phyloP scores from a whole-genome alignment of 2,329 filamentous ascomycete genomes.

The Celoporthe dispersa region DNA sequence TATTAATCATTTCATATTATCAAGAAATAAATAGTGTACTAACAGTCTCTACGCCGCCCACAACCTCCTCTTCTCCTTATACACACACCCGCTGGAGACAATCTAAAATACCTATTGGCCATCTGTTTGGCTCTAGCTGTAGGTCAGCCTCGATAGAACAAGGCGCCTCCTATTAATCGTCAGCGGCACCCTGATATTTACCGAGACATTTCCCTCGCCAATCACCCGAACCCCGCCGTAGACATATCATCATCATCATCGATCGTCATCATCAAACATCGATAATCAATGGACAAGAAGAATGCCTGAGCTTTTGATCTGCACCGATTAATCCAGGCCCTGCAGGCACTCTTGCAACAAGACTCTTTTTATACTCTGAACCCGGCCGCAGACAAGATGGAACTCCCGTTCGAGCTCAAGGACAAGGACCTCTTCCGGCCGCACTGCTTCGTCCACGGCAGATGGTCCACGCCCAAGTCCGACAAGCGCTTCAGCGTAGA shows the following conservation, averaged over 20 bases:
- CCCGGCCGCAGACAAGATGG: slow-evolving; percentile 21
- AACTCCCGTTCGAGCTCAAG: slow-evolving; percentile 47
- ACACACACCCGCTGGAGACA: too few relatives aligned
- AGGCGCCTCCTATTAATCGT: neutral
- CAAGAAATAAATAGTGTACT: too few relatives aligned
- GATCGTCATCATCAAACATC: neutral
- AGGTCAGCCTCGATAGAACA: neutral
- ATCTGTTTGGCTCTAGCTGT: neutral
- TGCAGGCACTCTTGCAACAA: too few relatives aligned
- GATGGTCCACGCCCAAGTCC: slow-evolving; percentile 50
- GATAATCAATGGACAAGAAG: neutral
- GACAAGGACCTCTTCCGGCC: slow-evolving; percentile 53
- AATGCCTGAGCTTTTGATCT: too few relatives aligned
- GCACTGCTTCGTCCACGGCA: slow-evolving; percentile 54
- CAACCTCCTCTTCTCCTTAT: too few relatives aligned
- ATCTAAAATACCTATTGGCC: too few relatives aligned
- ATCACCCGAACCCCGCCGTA: slow-evolving; percentile 22
- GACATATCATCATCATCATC: slow-evolving; percentile 19
- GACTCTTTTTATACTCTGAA: too few relatives aligned
- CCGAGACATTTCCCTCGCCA: slow-evolving; percentile 4
- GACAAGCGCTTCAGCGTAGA: slow-evolving; percentile 55
- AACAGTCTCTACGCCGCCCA: too few relatives aligned
- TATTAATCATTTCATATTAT: neutral
- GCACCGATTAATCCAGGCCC: too few relatives aligned
- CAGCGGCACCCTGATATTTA: neutral